Percentiles rank a stretch among this genome's conserved stretches.
Evolutionary conservation across 495 filamentous ascomycete genomes (phyloP).

Genomic region (Aspergillus indologenus): DNA sequence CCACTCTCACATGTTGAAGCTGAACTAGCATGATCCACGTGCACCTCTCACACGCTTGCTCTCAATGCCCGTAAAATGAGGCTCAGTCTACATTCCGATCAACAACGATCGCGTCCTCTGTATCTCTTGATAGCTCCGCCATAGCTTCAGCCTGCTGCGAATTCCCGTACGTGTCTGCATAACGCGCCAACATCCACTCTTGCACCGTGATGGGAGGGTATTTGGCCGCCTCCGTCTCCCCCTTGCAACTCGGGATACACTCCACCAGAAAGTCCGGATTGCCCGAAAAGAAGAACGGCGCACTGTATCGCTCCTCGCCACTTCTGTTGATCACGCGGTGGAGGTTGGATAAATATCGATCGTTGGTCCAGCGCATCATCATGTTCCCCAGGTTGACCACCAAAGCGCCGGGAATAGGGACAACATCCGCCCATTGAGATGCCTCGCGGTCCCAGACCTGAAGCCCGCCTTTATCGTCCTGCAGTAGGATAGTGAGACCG

Average conservation of each 20-base stretch:
- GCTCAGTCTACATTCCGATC: background rate
- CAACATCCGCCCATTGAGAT: slow-evolving; percentile 29
- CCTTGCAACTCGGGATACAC: slow-evolving; percentile 24
- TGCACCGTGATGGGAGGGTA: slow-evolving; percentile 26
- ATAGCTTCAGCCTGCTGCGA: slow-evolving; percentile 10
- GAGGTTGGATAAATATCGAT: slow-evolving; percentile 27
- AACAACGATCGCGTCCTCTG: background rate
- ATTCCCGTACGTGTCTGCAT: slow-evolving; percentile 26
- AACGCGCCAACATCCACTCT: slow-evolving; percentile 24
- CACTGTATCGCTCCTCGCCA: slow-evolving; percentile 25
- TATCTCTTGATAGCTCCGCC: slow-evolving; percentile 8
- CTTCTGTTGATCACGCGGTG: slow-evolving; percentile 33
- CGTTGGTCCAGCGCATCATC: slow-evolving; percentile 32
- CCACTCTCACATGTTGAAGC: slow-evolving; percentile 2
- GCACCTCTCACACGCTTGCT: too few species aligned
- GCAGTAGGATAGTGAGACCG: slow-evolving; percentile 44
- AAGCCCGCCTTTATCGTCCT: slow-evolving; percentile 38
- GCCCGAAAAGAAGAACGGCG: slow-evolving; percentile 32
- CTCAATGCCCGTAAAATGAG: too few species aligned
- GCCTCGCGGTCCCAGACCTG: slow-evolving; percentile 40
- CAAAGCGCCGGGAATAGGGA: slow-evolving; percentile 35
- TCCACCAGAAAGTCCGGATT: slow-evolving; percentile 23
- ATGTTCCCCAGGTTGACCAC: slow-evolving; percentile 52
- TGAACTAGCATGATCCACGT: too few species aligned
- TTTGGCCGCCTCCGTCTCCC: slow-evolving; percentile 12